These are phyloP conservation scores for Sporothrix sp. DNA, from an alignment of 2,329 filamentous ascomycete genomes.

Conservation along the genomic window DNA sequence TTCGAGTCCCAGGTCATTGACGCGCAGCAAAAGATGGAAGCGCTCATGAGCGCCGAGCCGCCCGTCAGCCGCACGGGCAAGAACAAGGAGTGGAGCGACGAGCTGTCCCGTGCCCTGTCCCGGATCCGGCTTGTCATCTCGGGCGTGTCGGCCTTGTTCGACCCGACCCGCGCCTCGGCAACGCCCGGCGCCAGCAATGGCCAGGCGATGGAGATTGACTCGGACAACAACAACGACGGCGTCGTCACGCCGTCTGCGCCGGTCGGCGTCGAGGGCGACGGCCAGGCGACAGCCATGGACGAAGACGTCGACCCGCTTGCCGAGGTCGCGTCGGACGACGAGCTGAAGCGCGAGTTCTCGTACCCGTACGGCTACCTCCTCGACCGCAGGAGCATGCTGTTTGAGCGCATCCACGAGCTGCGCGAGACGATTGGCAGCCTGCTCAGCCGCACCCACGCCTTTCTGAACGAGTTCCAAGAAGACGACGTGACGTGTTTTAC, in stretches of 20 bases:
- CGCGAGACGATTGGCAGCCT: constrained; percentile 72
- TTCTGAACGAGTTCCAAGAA: constrained; percentile 74
- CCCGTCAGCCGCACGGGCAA: constrained; percentile 85
- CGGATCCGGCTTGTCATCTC: constrained; percentile 83
- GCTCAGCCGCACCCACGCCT: constrained; percentile 74
- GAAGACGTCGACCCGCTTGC: constrained; percentile 47
- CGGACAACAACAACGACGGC: constrained; percentile 16
- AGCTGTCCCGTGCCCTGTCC: constrained; percentile 81
- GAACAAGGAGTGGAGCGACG: constrained; percentile 98
- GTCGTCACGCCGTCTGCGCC: constrained; percentile 20
- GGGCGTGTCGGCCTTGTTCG: constrained; percentile 82
- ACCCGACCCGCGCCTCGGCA: constrained; percentile 61
- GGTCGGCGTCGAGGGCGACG: constrained; percentile 46
- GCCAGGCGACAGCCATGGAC: constrained; percentile 33
- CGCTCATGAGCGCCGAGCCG: constrained; percentile 71
- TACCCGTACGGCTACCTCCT: constrained; percentile 85
- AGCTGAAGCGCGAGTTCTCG: constrained; percentile 74
- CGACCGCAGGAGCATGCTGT: constrained; percentile 50
- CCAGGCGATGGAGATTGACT: not conserved
- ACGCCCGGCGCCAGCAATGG: constrained; percentile 28
- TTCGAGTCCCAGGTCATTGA: constrained; percentile 75
- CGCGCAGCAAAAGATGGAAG: constrained; percentile 63
- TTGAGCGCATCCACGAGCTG: constrained; percentile 67
- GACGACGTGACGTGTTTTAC: constrained; percentile 96
- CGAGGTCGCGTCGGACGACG: constrained; percentile 66